Conservation (phyloP, 768 basidiomycete genomes). For the Dentipellis fragilis region DNA sequence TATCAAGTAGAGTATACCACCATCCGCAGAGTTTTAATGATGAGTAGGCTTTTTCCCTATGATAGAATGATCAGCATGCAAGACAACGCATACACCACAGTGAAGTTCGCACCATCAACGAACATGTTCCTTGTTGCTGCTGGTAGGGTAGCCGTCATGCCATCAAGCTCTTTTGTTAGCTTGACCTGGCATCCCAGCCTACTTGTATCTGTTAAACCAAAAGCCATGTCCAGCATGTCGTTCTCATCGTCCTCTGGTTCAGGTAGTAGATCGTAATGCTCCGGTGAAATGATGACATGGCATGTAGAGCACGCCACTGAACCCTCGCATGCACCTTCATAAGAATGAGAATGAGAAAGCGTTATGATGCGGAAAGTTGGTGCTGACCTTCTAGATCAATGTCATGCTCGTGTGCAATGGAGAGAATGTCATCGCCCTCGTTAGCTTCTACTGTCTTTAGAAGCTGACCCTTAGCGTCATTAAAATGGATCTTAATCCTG, state of each 20-base stretch:
- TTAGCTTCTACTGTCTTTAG: conserved; percentile 86
- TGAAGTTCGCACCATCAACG: conserved; percentile 62
- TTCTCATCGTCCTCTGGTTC: conserved; percentile 98
- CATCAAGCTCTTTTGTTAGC: conserved; percentile 74
- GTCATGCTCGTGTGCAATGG: conserved; percentile 90
- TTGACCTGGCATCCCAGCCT: conserved; percentile 71
- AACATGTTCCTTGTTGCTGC: conserved; percentile 96
- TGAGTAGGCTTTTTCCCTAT: conserved; percentile 42
- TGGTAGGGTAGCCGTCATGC: conserved; percentile 76
- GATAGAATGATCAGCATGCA: not conserved
- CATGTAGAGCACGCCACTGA: conserved; percentile 97
- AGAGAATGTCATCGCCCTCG: conserved; percentile 88
- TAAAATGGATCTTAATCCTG: conserved; percentile 86
- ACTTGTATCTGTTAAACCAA: conserved; percentile 92
- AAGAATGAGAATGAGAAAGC: not conserved
- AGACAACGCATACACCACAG: not conserved
- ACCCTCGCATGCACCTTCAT: conserved; percentile 87
- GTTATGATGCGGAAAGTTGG: not conserved
- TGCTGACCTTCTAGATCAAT: conserved; percentile 86
- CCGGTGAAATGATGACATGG: conserved; percentile 77
- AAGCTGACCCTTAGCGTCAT: conserved; percentile 75
- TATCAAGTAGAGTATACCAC: not conserved
- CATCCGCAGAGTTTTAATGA: conserved; percentile 21
- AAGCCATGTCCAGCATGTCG: conserved; percentile 97
- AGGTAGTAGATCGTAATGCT: conserved; percentile 77